phyloP scores from a whole-genome alignment of 177 flowering plant species.

The Vitis hybrid region DNA sequence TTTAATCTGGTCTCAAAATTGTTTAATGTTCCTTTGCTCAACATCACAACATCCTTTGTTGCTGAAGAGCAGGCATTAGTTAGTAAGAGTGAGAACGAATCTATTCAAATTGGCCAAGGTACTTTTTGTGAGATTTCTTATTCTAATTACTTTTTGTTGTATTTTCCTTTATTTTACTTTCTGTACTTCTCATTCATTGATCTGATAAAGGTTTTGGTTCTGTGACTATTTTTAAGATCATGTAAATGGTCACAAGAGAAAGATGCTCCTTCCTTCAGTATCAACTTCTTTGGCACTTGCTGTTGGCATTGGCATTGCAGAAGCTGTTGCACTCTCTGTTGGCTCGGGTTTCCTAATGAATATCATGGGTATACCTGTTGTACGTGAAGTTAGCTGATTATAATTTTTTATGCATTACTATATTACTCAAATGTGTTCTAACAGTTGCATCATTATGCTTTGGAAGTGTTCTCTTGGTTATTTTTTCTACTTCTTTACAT shows the following conservation, averaged over 20 bases:
- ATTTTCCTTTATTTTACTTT: neutral
- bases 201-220: slow-evolving; percentile 6
- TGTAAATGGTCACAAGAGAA: slow-evolving; percentile 28
- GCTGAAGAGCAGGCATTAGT: slow-evolving; percentile 84
- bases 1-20: slow-evolving; percentile 90
- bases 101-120: slow-evolving; percentile 29
- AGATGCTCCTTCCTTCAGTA: slow-evolving; percentile 71
- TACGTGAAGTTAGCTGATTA: slow-evolving; percentile 51
- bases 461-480: too few relatives aligned
- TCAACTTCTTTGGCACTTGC: slow-evolving; percentile 86
- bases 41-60: slow-evolving; percentile 89
- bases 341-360: slow-evolving; percentile 82
- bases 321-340: slow-evolving; percentile 65
- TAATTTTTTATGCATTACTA: neutral
- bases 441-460: too few relatives aligned
- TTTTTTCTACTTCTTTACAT: too few relatives aligned
- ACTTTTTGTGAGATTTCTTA: neutral
- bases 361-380: slow-evolving; percentile 96
- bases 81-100: slow-evolving; percentile 20
- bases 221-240: slow-evolving; percentile 18
- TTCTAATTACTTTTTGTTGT: neutral
- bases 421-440: neutral
- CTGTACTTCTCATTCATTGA: neutral
- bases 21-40: slow-evolving; percentile 91
- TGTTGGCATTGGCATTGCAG: slow-evolving; percentile 74